A percentile compares a stretch with the other conserved stretches of the same genome.
These are phyloP conservation scores for Allium sativum DNA, from an alignment of 106 monocot species.

Conservation along the genomic window DNA sequence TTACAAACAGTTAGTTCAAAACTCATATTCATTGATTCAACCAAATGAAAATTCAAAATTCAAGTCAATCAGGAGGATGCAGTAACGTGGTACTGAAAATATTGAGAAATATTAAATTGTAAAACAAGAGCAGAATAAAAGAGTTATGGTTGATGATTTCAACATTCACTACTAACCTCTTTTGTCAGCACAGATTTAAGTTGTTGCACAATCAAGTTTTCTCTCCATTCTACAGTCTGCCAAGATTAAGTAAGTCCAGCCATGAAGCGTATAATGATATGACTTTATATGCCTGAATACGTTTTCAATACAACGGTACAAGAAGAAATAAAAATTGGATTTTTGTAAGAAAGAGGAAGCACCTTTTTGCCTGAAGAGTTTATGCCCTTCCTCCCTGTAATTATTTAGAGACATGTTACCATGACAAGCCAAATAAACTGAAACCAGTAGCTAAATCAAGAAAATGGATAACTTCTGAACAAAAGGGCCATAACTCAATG, in stretches of 20 bases:
- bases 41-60: neutral
- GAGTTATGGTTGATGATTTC: neutral
- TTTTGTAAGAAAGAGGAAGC: constrained; percentile 1
- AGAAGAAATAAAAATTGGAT: neutral
- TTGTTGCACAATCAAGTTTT: constrained; percentile 4
- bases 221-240: constrained; percentile 12
- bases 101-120: neutral
- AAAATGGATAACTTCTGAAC: too few relatives aligned
- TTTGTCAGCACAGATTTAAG: constrained; percentile 14
- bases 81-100: neutral
- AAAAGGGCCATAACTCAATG: too few relatives aligned
- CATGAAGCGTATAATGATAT: neutral
- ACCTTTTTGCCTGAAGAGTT: constrained; percentile 25
- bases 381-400: constrained; percentile 15
- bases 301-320: neutral
- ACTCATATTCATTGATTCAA: neutral
- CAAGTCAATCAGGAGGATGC: neutral
- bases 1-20: neutral
- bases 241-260: neutral
- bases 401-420: neutral
- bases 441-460: neutral
- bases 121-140: neutral
- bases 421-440: neutral
- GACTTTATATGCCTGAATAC: neutral
- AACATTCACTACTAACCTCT: constrained; percentile 9